These are phyloP conservation scores for Macrolepiota dolichaula DNA, from an alignment of 768 basidiomycete genomes.

Conservation along the genomic window DNA sequence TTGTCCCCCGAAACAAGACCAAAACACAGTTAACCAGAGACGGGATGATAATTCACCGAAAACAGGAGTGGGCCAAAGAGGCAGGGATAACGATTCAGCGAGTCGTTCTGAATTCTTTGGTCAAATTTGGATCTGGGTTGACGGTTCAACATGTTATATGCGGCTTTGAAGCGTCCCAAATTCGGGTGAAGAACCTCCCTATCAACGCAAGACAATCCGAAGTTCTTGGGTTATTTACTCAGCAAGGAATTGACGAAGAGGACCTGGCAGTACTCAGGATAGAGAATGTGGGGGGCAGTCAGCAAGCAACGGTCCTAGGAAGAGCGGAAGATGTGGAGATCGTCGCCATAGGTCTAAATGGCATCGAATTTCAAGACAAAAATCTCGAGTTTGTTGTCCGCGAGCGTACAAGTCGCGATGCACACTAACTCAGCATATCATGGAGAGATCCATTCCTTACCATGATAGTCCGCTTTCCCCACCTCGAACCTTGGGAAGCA, in stretches of 20 bases:
- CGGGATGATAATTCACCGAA: too few species aligned
- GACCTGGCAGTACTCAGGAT: background rate
- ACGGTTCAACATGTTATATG: constrained; percentile 11
- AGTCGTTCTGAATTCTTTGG: constrained; percentile 15
- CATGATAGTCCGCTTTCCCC: constrained; percentile 41
- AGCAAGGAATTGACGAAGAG: constrained; percentile 11
- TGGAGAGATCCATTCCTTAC: constrained; percentile 47
- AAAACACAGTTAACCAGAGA: too few species aligned
- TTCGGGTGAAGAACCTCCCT: constrained; percentile 14
- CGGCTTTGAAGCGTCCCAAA: constrained; percentile 15
- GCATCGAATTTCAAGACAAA: constrained; percentile 42
- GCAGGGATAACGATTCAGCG: constrained; percentile 6
- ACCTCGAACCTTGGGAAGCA: constrained; percentile 23
- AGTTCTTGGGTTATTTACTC: constrained; percentile 12
- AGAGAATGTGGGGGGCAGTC: constrained; percentile 20
- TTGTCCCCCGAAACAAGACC: too few species aligned
- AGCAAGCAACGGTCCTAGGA: constrained; percentile 42
- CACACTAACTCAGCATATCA: constrained; percentile 42
- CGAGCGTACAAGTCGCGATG: constrained; percentile 27
- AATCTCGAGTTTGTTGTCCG: constrained; percentile 38
- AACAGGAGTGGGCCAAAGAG: constrained; percentile 10
- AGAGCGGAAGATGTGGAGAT: constrained; percentile 36
- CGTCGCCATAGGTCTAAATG: constrained; percentile 43
- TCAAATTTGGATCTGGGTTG: constrained; percentile 21
- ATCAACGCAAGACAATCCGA: constrained; percentile 11